Percentiles rank a stretch among this genome's conserved stretches.
Evolutionary conservation across 345 rosid genomes (phyloP).

Genomic region (Brassica cretica): DNA sequence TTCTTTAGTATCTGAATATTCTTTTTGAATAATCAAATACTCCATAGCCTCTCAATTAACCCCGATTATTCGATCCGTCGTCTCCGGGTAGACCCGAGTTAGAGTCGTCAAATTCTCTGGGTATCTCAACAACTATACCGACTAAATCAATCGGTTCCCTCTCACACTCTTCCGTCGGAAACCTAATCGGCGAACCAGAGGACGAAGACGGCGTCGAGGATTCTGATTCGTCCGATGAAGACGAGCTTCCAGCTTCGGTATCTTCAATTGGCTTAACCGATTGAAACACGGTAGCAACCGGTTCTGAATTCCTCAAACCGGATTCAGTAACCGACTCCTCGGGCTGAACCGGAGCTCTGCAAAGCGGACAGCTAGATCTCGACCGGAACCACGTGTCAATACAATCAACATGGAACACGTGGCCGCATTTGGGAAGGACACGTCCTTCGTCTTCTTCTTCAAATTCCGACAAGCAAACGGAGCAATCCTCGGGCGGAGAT

Average conservation of each 20-base stretch:
- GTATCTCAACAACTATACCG: constrained; percentile 42
- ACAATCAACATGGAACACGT: constrained; percentile 76
- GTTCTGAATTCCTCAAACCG: constrained; percentile 10
- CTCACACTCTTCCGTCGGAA: constrained; percentile 35
- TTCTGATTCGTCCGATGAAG: constrained; percentile 34
- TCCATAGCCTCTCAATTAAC: constrained; percentile 42
- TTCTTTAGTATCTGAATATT: background rate
- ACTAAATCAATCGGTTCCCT: constrained; percentile 35
- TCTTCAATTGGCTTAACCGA: constrained; percentile 30
- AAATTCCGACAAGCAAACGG: constrained; percentile 79
- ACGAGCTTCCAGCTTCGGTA: constrained; percentile 37
- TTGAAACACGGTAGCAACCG: constrained; percentile 15
- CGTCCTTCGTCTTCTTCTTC: constrained; percentile 69
- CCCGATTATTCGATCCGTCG: constrained; percentile 22
- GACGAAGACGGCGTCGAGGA: constrained; percentile 31
- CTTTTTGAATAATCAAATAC: constrained; percentile 1
- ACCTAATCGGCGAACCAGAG: constrained; percentile 33
- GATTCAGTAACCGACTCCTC: constrained; percentile 2
- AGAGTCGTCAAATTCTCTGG: constrained; percentile 32
- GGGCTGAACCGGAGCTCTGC: constrained; percentile 65
- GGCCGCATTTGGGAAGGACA: constrained; percentile 66
- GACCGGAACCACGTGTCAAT: constrained; percentile 87
- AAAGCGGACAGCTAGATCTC: constrained; percentile 83
- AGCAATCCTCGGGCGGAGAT: constrained; percentile 47
- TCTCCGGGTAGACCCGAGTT: constrained; percentile 22